Conservation (phyloP, 352 stramenopile genomes). For the Halophytophthora batemanensis region DNA sequence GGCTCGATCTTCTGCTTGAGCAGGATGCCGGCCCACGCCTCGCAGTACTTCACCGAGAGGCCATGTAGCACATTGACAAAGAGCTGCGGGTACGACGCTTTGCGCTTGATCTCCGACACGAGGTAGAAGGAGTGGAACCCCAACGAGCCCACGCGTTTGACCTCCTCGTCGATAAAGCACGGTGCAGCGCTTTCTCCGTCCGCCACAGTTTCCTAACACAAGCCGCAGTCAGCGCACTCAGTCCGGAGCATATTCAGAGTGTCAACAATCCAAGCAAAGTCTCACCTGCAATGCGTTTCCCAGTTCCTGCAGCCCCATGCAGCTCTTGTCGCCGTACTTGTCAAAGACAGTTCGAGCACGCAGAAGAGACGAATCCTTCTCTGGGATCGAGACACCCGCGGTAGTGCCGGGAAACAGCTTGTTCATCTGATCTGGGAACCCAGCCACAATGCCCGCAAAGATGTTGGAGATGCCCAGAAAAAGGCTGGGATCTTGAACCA, state of each 20-base stretch:
- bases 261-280: neutral
- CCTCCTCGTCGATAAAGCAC: conserved; percentile 68
- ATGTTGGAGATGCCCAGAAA: conserved; percentile 69
- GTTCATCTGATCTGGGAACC: conserved; percentile 38
- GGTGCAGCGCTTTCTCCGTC: conserved; percentile 2
- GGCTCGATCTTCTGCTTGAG: conserved; percentile 64
- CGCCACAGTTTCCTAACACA: conserved; percentile 20
- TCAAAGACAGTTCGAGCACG: conserved; percentile 20
- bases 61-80: conserved; percentile 54
- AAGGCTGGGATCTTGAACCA: conserved; percentile 24
- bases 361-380: conserved; percentile 10
- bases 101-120: conserved; percentile 39
- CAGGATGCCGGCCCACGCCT: conserved; percentile 56
- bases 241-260: neutral
- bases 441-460: conserved; percentile 55
- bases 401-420: conserved; percentile 47
- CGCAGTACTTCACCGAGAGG: conserved; percentile 65
- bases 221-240: neutral
- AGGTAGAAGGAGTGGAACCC: conserved; percentile 61
- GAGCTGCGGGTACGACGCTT: conserved; percentile 33
- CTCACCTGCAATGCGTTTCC: conserved; percentile 34
- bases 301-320: conserved; percentile 21
- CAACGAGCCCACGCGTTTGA: conserved; percentile 32
- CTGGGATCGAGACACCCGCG: conserved; percentile 15
- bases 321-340: conserved; percentile 24